Evolutionary conservation across 2,329 filamentous ascomycete species (phyloP).

Genomic region (Penicillium oxalicum): DNA sequence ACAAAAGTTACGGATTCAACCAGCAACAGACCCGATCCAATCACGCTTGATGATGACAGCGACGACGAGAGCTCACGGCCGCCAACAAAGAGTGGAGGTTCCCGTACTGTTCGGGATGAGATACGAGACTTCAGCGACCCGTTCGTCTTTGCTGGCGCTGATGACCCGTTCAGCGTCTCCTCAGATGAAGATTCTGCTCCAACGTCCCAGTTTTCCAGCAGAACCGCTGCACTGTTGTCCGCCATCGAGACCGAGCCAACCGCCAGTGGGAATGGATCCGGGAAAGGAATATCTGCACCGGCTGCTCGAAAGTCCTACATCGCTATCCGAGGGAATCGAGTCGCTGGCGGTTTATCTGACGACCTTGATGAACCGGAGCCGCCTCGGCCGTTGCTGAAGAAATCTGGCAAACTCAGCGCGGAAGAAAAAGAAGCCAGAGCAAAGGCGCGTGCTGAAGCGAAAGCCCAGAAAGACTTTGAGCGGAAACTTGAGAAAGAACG

Average conservation of each 20-base stretch:
- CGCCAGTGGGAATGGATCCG: not conserved
- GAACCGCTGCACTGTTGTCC: conserved; percentile 38
- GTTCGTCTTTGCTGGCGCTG: conserved; percentile 20
- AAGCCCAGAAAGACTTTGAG: conserved; percentile 48
- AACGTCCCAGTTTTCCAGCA: conserved; percentile 30
- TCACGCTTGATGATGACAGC: conserved; percentile 32
- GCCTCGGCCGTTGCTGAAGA: conserved; percentile 38
- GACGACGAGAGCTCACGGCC: conserved; percentile 18
- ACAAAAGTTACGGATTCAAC: conserved; percentile 1
- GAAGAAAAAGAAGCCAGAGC: conserved; percentile 44
- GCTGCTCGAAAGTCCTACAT: conserved; percentile 9
- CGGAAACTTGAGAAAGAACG: conserved; percentile 52
- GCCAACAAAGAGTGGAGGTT: not conserved
- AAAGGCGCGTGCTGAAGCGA: conserved; percentile 47
- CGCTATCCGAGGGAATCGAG: not conserved
- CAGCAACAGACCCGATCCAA: conserved; percentile 17
- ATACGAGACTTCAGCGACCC: conserved; percentile 34
- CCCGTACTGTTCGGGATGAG: conserved; percentile 11
- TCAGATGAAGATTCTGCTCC: conserved; percentile 13
- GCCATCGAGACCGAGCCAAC: conserved; percentile 18
- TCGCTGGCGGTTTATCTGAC: conserved; percentile 17
- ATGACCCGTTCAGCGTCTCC: conserved; percentile 22
- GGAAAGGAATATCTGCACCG: not conserved
- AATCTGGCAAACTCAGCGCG: conserved; percentile 26
- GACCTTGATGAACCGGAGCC: conserved; percentile 44